These are phyloP conservation scores for Avena eriantha DNA, from an alignment of 176 grass and related monocot species.

Conservation along the genomic window DNA sequence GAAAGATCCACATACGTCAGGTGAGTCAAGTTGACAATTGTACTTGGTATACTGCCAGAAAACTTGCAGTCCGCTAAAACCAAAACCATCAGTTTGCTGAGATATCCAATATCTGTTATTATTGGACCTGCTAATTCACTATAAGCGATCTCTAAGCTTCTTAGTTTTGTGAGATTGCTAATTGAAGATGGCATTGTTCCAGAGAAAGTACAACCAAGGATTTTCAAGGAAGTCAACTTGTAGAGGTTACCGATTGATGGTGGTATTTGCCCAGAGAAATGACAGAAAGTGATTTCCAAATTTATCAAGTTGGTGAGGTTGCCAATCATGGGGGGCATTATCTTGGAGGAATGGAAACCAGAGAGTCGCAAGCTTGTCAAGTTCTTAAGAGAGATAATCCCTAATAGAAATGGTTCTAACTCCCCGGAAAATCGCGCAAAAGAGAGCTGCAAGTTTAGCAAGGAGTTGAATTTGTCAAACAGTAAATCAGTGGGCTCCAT, in stretches of 20 bases:
- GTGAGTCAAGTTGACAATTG: too few relatives aligned
- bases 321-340: constrained; percentile 3
- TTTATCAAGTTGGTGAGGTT: constrained; percentile 13
- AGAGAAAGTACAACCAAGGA: not conserved
- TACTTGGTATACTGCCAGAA: too few relatives aligned
- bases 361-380: not conserved
- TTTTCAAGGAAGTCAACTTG: constrained; percentile 11
- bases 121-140: too few relatives aligned
- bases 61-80: too few relatives aligned
- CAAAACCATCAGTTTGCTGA: not conserved
- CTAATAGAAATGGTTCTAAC: not conserved
- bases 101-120: not conserved
- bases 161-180: constrained; percentile 2
- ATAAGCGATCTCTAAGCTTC: not conserved
- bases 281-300: not conserved
- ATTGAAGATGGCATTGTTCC: constrained; percentile 11
- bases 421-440: not conserved
- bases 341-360: not conserved
- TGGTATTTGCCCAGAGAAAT: not conserved
- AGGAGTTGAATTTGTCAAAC: not conserved
- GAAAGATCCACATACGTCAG: too few relatives aligned
- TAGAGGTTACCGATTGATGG: not conserved
- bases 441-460: not conserved
- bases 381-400: not conserved
- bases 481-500: not conserved